Evolutionary conservation across 345 rosid species (phyloP), one percentile per base, ranked within the genome.

Genomic region (Eucalyptus brandiana): DNA sequence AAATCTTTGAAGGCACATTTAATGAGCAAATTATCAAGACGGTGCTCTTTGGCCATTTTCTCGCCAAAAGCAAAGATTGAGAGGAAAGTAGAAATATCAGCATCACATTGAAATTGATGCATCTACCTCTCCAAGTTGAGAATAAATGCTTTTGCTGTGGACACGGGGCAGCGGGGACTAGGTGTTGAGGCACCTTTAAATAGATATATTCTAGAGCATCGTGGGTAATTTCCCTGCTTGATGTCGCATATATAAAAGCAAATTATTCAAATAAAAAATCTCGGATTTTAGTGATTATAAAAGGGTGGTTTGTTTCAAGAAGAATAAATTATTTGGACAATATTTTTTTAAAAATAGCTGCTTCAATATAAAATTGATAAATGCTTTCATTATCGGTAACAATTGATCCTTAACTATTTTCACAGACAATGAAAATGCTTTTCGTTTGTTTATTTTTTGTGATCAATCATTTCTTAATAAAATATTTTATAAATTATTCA

Each of bases 371-470:
- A 21, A 53, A 53, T 53, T 53, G 17, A 28, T 6, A 12, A 62
- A 62, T 13, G 8, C 2, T 30, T 65, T 13, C 72, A 14, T n/a
- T n/a, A n/a, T 7, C 0, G 72, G 4, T 14, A n/a, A 30, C 2
- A n/a, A 30, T 65, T 4, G 2, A 14, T 15, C 0, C 3, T 15
- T n/a, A 65, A 62, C 7, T 62, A 30, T 62, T 62, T 65, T n/a
- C 19, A 4, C 0, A 0, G 3, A 65, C 0, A 2, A 65, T 65
- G 2, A n/a, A n/a, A n/a, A n/a, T 65, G 0, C 5, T 65, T 65
- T n/a, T n/a, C 2, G 0, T 65, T 15, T 0, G 3, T n/a, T 65
- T 7, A 13, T 60, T 62, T 62, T 30, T 62, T 30, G 34, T 0
- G 3, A 12, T 28, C 9, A 30, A 30, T 30, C n/a, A 60, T 60